Percentiles rank a stretch among this genome's conserved stretches.
phyloP scores from a whole-genome alignment of 352 stramenopile species.

The Phytophthora vignae region DNA sequence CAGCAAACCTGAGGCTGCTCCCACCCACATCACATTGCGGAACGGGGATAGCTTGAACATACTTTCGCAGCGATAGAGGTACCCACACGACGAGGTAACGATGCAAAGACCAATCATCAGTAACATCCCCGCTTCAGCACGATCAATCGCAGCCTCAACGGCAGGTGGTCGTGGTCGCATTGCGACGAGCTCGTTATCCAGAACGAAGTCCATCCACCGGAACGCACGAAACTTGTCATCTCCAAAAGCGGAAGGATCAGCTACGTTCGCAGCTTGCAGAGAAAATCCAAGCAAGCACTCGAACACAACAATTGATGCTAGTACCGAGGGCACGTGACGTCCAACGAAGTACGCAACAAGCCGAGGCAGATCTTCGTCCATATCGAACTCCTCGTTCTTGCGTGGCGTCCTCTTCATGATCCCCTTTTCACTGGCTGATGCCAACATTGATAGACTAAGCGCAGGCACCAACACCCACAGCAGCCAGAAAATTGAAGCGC shows the following conservation, averaged over 20 bases:
- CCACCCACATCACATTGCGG: conserved; percentile 77
- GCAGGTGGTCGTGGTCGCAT: conserved; percentile 53
- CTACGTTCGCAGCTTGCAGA: conserved; percentile 43
- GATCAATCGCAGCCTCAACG: conserved; percentile 69
- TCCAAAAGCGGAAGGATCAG: conserved; percentile 20
- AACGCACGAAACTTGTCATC: conserved; percentile 39
- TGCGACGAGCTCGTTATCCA: conserved; percentile 56
- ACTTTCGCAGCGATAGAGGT: conserved; percentile 83
- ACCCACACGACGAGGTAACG: conserved; percentile 74
- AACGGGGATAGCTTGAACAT: conserved; percentile 71
- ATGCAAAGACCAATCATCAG: conserved; percentile 73
- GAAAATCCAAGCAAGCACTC: conserved; percentile 79
- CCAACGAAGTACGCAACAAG: conserved; percentile 75
- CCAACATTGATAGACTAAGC: conserved; percentile 83
- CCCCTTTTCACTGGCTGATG: conserved; percentile 67
- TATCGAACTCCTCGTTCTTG: conserved; percentile 83
- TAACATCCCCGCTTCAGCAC: conserved; percentile 80
- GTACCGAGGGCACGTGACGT: conserved; percentile 69
- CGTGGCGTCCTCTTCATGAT: conserved; percentile 88
- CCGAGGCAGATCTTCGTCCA: conserved; percentile 64
- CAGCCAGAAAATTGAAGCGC: conserved; percentile 84
- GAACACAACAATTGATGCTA: conserved; percentile 71
- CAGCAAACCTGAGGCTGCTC: conserved; percentile 45
- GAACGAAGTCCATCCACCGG: conserved; percentile 71
- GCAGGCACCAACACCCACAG: conserved; percentile 82